These are phyloP conservation scores for Heliocybe sulcata DNA, from an alignment of 1,284 basidiomycete genomes.

Conservation along the genomic window DNA sequence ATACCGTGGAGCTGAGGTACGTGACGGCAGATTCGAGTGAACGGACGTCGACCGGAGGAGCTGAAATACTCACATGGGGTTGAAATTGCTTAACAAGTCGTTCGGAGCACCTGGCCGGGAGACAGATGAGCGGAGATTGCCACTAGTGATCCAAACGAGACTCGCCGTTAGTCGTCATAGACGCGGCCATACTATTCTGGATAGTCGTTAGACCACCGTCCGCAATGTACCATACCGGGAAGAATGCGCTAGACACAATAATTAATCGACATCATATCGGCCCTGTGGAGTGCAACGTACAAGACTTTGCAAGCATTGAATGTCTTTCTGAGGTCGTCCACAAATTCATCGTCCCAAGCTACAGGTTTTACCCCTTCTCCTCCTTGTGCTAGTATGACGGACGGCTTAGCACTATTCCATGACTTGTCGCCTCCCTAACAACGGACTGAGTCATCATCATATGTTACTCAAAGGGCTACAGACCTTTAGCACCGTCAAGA, in stretches of 20 bases:
- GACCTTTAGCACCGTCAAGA: neutral
- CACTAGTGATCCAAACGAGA: neutral
- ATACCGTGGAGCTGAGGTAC: neutral
- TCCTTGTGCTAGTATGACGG: neutral
- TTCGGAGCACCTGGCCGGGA: neutral
- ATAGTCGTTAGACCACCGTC: neutral
- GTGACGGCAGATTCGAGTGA: neutral
- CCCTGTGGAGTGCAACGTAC: neutral
- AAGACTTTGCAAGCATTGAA: neutral
- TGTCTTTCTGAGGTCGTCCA: neutral
- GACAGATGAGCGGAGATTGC: neutral
- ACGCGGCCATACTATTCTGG: neutral
- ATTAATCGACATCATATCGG: neutral
- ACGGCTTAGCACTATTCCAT: neutral
- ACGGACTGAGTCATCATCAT: neutral
- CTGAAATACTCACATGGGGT: neutral
- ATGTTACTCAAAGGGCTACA: neutral
- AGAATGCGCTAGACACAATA: neutral
- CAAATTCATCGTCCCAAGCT: neutral
- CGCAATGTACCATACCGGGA: neutral
- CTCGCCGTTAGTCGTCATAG: neutral
- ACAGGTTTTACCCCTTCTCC: neutral
- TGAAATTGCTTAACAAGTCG: neutral
- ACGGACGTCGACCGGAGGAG: neutral
- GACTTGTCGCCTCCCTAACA: neutral